Evolutionary conservation across 2,329 filamentous ascomycete genomes (phyloP).

Genomic region (Tolypocladium cylindrosporum): DNA sequence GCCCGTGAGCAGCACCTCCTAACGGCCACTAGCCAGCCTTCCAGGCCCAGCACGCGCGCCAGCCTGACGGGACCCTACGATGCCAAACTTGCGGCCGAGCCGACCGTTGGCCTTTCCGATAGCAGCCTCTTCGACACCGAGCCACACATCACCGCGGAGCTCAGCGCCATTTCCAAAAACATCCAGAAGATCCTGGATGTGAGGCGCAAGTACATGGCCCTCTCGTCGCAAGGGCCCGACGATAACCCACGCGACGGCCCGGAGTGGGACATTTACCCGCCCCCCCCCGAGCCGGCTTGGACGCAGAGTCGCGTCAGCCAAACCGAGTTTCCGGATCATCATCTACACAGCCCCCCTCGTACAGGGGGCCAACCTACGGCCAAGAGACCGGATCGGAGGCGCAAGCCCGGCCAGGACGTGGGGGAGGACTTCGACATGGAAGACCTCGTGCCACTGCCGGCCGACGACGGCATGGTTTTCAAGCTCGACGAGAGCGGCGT

Average conservation of each 20-base stretch:
- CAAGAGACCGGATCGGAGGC: slow-evolving; percentile 44
- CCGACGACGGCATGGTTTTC: slow-evolving; percentile 61
- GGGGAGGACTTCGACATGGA: slow-evolving; percentile 85
- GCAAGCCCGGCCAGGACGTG: slow-evolving; percentile 83
- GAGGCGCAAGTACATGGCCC: slow-evolving; percentile 75
- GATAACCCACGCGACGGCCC: slow-evolving; percentile 85
- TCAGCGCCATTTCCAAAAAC: slow-evolving; percentile 79
- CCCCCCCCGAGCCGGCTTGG: slow-evolving; percentile 88
- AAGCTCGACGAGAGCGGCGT: slow-evolving; percentile 75
- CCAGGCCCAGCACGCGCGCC: slow-evolving; percentile 22
- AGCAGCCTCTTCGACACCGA: slow-evolving; percentile 64
- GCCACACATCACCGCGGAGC: slow-evolving; percentile 71
- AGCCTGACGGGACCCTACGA: slow-evolving; percentile 18
- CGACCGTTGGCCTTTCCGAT: slow-evolving; percentile 47
- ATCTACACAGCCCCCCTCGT: slow-evolving; percentile 3
- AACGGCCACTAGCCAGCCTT: not conserved
- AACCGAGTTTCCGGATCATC: slow-evolving; percentile 7
- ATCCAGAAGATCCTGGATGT: slow-evolving; percentile 84
- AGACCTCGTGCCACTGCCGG: slow-evolving; percentile 66
- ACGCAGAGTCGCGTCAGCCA: slow-evolving; percentile 16
- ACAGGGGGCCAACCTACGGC: slow-evolving; percentile 17
- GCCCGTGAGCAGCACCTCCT: slow-evolving; percentile 1
- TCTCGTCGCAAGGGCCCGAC: slow-evolving; percentile 71
- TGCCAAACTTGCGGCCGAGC: slow-evolving; percentile 27
- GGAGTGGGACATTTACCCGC: slow-evolving; percentile 81